Evolutionary conservation across 225 moss, liverwort and hornwort species (phyloP).

Genomic region (Climacium dendroides): DNA sequence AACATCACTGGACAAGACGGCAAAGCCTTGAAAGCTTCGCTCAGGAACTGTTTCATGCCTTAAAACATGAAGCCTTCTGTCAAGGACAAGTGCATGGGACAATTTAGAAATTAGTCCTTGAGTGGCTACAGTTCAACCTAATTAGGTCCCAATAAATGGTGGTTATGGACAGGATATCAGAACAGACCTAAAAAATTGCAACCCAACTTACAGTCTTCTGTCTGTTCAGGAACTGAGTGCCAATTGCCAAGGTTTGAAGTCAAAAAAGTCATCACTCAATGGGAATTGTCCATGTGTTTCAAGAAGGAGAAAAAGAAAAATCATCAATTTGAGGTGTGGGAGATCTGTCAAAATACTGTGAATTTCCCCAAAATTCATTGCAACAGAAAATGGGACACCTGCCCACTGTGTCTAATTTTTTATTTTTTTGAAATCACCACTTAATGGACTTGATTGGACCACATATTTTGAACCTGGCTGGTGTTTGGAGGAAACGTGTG

Average conservation of each 20-base stretch:
- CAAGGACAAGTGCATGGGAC: neutral
- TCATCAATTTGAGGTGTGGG: neutral
- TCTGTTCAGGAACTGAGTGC: neutral
- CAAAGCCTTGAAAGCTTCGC: neutral
- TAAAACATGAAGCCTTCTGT: too few species aligned
- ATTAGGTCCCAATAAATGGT: neutral
- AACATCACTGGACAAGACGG: neutral
- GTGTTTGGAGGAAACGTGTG: neutral
- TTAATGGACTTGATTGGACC: neutral
- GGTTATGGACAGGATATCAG: neutral
- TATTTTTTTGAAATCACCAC: neutral
- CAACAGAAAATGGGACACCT: neutral
- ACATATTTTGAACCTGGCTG: neutral
- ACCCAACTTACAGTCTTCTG: neutral
- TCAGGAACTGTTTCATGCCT: too few species aligned
- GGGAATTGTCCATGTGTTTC: too few species aligned
- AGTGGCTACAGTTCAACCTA: too few species aligned
- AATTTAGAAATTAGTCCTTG: neutral
- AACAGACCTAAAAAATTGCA: neutral
- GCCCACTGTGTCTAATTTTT: too few species aligned
- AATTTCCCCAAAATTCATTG: neutral
- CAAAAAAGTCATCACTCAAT: neutral
- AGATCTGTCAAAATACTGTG: neutral
- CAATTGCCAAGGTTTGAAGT: neutral
- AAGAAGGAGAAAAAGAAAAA: too few species aligned